These are phyloP conservation scores for Pelargonium nanum DNA, from an alignment of 345 rosid genomes.

Conservation along the genomic window DNA sequence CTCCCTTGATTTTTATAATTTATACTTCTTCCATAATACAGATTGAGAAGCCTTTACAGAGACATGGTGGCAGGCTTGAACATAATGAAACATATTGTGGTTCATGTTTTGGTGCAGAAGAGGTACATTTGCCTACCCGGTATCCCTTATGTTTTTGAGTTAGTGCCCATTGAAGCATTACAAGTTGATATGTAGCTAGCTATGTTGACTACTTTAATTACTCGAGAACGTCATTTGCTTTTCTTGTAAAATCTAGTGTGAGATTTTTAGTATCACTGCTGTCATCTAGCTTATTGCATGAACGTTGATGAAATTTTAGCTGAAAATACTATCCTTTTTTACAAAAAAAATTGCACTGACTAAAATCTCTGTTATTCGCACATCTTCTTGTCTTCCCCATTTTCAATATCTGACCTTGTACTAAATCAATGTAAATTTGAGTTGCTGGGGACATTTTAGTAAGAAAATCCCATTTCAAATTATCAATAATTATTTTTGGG, in stretches of 20 bases:
- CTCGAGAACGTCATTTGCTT: neutral
- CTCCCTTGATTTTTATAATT: neutral
- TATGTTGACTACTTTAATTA: neutral
- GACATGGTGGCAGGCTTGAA: constrained; percentile 63
- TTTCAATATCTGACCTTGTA: neutral
- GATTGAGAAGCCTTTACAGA: constrained; percentile 60
- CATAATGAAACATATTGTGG: constrained; percentile 58
- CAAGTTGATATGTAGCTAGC: neutral
- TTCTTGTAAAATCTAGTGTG: neutral
- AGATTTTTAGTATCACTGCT: neutral
- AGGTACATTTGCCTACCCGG: constrained; percentile 18
- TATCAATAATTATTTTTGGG: neutral
- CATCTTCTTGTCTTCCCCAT: neutral
- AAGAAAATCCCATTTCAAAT: neutral
- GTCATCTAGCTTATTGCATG: neutral
- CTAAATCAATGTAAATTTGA: neutral
- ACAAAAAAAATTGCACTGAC: neutral
- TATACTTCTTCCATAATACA: constrained; percentile 9
- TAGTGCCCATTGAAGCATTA: neutral
- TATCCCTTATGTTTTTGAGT: neutral
- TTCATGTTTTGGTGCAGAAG: constrained; percentile 63
- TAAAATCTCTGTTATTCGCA: neutral
- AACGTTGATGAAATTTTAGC: no score
- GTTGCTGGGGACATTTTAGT: neutral
- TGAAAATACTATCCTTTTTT: no score